Conservation (phyloP, 148 eudicot species). For the Simmondsia chinensis region DNA sequence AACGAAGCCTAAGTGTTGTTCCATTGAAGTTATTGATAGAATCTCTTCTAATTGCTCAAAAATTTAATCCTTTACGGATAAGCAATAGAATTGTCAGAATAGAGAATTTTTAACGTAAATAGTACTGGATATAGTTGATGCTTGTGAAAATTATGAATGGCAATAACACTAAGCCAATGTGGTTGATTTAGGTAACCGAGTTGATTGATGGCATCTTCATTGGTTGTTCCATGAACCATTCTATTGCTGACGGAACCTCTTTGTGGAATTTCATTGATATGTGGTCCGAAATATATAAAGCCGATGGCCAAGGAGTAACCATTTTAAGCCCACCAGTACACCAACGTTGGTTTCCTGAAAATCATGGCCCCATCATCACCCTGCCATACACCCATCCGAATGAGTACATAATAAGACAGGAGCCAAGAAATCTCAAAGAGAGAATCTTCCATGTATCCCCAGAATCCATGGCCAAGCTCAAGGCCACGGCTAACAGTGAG, state of each 20-base stretch:
- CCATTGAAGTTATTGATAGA: no score
- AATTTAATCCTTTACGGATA: no score
- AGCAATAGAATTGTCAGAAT: no score
- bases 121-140: no score
- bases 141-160: neutral
- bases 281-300: conserved; percentile 1
- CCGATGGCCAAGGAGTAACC: neutral
- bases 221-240: conserved; percentile 6
- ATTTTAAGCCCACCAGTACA: neutral
- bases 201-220: neutral
- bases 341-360: neutral
- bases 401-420: neutral
- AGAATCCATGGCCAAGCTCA: conserved; percentile 5
- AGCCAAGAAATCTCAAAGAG: neutral
- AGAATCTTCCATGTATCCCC: conserved; percentile 8
- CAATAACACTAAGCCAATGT: neutral
- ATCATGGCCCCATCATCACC: neutral
- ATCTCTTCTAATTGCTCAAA: no score
- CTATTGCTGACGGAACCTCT: conserved; percentile 1
- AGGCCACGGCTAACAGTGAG: conserved; percentile 7
- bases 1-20: no score
- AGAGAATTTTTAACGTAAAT: no score
- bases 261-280: conserved; percentile 4
- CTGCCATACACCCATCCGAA: conserved; percentile 1
- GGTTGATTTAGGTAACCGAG: conserved; percentile 11